phyloP scores from a whole-genome alignment of 73 alveolate species.

The Tetrahymena elliotti region DNA sequence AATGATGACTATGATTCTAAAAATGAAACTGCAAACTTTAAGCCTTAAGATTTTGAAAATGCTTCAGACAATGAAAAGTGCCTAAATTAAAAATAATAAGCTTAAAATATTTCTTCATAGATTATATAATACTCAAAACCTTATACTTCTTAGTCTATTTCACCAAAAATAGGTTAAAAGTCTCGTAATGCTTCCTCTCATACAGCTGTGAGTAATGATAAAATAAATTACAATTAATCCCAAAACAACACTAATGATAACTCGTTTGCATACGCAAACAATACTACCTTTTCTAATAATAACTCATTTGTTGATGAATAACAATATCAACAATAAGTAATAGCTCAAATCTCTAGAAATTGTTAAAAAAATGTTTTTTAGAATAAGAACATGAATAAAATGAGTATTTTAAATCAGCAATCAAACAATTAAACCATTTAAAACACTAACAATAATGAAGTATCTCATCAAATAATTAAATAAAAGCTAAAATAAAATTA shows the following conservation, averaged over 20 bases:
- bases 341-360: neutral
- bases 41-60: neutral
- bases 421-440: neutral
- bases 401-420: neutral
- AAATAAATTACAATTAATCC: neutral
- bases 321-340: neutral
- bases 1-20: neutral
- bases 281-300: neutral
- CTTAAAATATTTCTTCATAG: neutral
- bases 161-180: neutral
- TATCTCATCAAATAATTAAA: neutral
- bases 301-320: neutral
- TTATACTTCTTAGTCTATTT: neutral
- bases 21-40: neutral
- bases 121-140: neutral
- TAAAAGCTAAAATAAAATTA: neutral
- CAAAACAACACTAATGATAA: neutral
- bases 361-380: neutral
- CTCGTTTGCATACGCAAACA: neutral
- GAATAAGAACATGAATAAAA: neutral
- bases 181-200: neutral
- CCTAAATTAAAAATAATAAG: neutral
- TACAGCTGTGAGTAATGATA: neutral
- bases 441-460: neutral
- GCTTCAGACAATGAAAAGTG: neutral